These are phyloP conservation scores for Salicornia ramosissima DNA, from an alignment of 148 eudicot genomes.

Conservation along the genomic window DNA sequence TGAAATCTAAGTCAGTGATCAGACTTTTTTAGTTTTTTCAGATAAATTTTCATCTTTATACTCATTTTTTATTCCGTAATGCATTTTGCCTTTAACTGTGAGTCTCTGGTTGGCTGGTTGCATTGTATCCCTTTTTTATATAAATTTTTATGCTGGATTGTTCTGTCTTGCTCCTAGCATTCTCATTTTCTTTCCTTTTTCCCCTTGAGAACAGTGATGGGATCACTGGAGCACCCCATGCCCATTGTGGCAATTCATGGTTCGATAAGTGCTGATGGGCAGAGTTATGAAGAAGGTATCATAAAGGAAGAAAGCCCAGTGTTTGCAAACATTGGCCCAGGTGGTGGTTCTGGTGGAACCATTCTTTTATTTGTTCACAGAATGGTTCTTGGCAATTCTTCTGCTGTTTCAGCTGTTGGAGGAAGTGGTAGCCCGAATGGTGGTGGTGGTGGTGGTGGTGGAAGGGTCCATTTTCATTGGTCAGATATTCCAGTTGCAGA, in stretches of 20 bases:
- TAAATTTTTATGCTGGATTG: background rate
- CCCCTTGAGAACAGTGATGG: slow-evolving; percentile 67
- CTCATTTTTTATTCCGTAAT: background rate
- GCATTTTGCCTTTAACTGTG: background rate
- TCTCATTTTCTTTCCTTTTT: background rate
- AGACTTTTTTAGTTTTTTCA: no score
- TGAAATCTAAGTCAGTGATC: no score
- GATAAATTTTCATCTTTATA: no score
- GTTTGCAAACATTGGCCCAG: slow-evolving; percentile 46
- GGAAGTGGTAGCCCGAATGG: slow-evolving; percentile 82
- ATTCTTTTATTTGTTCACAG: slow-evolving; percentile 77
- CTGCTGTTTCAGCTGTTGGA: slow-evolving; percentile 69
- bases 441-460: slow-evolving; percentile 92
- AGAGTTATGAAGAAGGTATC: slow-evolving; percentile 56
- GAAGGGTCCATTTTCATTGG: slow-evolving; percentile 96
- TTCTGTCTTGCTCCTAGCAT: background rate
- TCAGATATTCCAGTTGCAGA: slow-evolving; percentile 73
- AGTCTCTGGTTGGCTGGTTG: background rate
- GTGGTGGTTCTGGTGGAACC: slow-evolving; percentile 98
- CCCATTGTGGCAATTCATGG: slow-evolving; percentile 59
- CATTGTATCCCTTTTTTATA: background rate
- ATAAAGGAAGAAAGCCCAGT: slow-evolving; percentile 24
- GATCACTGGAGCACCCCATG: slow-evolving; percentile 80
- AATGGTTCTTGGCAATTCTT: slow-evolving; percentile 51
- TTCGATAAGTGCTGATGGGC: slow-evolving; percentile 74